Conservation (phyloP, 2,329 filamentous ascomycete genomes). For the Talaromyces sp. region DNA sequence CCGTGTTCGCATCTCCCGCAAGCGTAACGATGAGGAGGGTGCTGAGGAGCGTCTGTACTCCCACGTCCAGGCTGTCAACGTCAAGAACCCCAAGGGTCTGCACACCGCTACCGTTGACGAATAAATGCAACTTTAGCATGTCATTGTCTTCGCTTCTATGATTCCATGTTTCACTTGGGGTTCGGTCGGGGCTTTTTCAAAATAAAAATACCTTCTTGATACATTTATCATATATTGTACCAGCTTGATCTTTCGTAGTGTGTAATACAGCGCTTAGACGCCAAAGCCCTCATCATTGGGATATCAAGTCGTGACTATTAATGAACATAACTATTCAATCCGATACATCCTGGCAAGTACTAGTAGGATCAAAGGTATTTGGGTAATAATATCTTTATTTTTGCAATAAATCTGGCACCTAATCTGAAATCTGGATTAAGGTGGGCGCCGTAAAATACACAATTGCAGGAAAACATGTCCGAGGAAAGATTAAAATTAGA, state of each 20-base stretch:
- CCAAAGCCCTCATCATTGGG: too few relatives aligned
- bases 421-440: too few relatives aligned
- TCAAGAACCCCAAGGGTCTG: slow-evolving; percentile 98
- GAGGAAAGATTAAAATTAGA: neutral
- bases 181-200: slow-evolving; percentile 30
- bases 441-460: too few relatives aligned
- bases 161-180: slow-evolving; percentile 29
- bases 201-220: slow-evolving; percentile 29
- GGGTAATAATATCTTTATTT: too few relatives aligned
- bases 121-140: slow-evolving; percentile 41
- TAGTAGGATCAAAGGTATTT: too few relatives aligned
- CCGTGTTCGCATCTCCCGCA: slow-evolving; percentile 96
- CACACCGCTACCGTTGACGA: slow-evolving; percentile 81
- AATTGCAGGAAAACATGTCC: neutral
- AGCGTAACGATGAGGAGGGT: slow-evolving; percentile 99
- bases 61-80: slow-evolving; percentile 99
- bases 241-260: neutral
- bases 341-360: too few relatives aligned
- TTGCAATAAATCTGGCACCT: too few relatives aligned
- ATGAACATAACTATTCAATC: too few relatives aligned
- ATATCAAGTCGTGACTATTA: too few relatives aligned
- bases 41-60: slow-evolving; percentile 99
- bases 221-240: neutral
- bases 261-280: too few relatives aligned
- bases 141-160: slow-evolving; percentile 26